Base-by-base conservation (phyloP, 192 early-diverging fungal genomes). In the Phlyctochytrium planicorne region DNA sequence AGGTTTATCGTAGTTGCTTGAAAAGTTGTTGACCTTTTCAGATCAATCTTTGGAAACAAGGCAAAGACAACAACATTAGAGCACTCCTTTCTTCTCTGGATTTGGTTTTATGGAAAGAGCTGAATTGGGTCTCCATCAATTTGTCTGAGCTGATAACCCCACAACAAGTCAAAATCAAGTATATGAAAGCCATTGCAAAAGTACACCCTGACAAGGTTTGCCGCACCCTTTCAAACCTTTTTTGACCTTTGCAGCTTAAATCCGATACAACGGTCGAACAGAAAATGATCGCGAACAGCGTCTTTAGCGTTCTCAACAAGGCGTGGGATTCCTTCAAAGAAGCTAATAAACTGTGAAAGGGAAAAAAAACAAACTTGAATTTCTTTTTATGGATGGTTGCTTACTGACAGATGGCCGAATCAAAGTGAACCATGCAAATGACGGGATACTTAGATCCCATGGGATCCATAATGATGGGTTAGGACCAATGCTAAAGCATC, bases 261-360 rank as follows among this genome's bases (percentile, higher is more conserved):
- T 62, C 71, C 31, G 71, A 67, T 37, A 82, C 89, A 10, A 88
- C 89, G n/a, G 76, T 92, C 14, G 94, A 96, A 72, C 87, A 96
- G 65, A 80, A 75, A 53, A 84, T 97, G 88, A 80, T 98, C 32
- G 96, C 97, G 30, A 90, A 88, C 57, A 84, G 84, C 47, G 91
- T 97, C 17, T 99, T 99, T 71, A 83, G 85, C 63, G 78, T 84
- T 1, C 77, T 99, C 37, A 99, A 99, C 74, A 86, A 93, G 79
- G 95, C 93, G 3, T 99, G 95, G 95, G 95, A 98, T 68, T 72
- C 79, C 2, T 99, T 98, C 76, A 97, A 94, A 77, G 72, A 68
- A 16, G 88, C 94, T 68, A 94, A 94, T 62, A 82, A 34, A n/a
- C 30, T 71, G 69, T 71, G 27, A 57, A 24, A 20, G 40, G 40